These are phyloP conservation scores for Eremomyces bilateralis DNA, from an alignment of 495 filamentous ascomycete genomes.

Conservation along the genomic window DNA sequence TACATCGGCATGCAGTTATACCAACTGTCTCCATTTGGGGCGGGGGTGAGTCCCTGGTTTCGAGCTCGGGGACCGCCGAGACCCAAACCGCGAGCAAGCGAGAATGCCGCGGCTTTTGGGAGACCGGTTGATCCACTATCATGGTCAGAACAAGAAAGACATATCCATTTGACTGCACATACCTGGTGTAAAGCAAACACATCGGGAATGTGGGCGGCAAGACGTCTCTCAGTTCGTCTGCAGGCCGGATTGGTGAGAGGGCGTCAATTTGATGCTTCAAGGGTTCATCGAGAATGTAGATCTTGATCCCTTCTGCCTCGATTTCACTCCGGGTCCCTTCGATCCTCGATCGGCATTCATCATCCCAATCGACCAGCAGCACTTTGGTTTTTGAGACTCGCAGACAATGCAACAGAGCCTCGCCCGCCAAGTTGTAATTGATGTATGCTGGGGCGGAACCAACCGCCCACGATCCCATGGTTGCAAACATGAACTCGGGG, in stretches of 20 bases:
- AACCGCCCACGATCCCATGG: conserved; percentile 38
- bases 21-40: conserved; percentile 35
- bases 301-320: conserved; percentile 29
- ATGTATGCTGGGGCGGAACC: conserved; percentile 48
- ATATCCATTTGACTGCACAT: too few species aligned
- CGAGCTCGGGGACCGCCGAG: conserved; percentile 13
- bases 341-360: conserved; percentile 29
- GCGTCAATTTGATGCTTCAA: conserved; percentile 27
- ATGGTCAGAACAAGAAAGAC: not conserved
- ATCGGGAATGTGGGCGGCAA: conserved; percentile 30
- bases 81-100: conserved; percentile 19
- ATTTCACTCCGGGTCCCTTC: conserved; percentile 28
- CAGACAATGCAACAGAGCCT: conserved; percentile 49
- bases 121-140: conserved; percentile 41
- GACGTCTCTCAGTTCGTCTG: not conserved
- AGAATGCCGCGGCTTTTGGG: conserved; percentile 38
- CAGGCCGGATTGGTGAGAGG: conserved; percentile 21
- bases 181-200: conserved; percentile 45
- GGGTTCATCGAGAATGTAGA: conserved; percentile 27
- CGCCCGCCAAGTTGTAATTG: conserved; percentile 46
- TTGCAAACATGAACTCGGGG: conserved; percentile 42
- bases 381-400: conserved; percentile 34
- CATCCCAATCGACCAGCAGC: conserved; percentile 44
- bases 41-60: conserved; percentile 13
- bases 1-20: conserved; percentile 68